Evolutionary conservation across 768 basidiomycete genomes (phyloP).

Genomic region (Favolaschia claudopus): DNA sequence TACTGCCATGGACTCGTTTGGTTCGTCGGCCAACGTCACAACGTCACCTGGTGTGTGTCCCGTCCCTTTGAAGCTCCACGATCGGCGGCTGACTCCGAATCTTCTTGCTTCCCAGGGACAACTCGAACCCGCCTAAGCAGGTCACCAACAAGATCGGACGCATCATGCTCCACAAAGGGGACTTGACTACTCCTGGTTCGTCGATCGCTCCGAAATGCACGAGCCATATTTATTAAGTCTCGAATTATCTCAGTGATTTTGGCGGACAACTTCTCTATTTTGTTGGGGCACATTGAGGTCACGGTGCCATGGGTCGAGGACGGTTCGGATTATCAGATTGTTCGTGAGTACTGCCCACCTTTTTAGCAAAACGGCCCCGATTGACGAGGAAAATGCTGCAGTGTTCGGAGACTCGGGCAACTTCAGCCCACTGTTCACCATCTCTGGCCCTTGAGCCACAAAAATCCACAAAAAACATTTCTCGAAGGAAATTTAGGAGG

Average conservation of each 20-base stretch:
- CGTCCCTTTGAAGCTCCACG: neutral
- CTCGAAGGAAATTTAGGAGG: no score
- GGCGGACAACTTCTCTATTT: slow-evolving; percentile 37
- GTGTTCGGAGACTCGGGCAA: slow-evolving; percentile 49
- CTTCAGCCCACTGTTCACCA: slow-evolving; percentile 42
- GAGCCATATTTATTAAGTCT: neutral
- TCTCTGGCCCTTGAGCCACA: slow-evolving; percentile 17
- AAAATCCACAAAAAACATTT: no score
- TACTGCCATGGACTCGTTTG: no score
- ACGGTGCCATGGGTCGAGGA: slow-evolving; percentile 36
- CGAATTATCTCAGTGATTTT: slow-evolving; percentile 29
- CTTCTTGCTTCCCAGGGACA: slow-evolving; percentile 36
- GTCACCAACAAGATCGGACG: slow-evolving; percentile 42
- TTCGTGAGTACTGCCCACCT: slow-evolving; percentile 29
- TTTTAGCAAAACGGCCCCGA: neutral
- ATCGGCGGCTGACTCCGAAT: no score
- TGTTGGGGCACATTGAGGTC: slow-evolving; percentile 32
- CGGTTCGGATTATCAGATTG: slow-evolving; percentile 40
- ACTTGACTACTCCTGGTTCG: slow-evolving; percentile 32
- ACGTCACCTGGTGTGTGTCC: slow-evolving; percentile 28
- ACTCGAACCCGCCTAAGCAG: slow-evolving; percentile 27
- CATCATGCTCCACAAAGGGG: slow-evolving; percentile 36
- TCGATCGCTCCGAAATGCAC: neutral
- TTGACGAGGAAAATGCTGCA: no score
- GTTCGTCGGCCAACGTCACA: slow-evolving; percentile 21